These are phyloP conservation scores for Ustilago tritici DNA, from an alignment of 1,284 basidiomycete species.

Conservation along the genomic window DNA sequence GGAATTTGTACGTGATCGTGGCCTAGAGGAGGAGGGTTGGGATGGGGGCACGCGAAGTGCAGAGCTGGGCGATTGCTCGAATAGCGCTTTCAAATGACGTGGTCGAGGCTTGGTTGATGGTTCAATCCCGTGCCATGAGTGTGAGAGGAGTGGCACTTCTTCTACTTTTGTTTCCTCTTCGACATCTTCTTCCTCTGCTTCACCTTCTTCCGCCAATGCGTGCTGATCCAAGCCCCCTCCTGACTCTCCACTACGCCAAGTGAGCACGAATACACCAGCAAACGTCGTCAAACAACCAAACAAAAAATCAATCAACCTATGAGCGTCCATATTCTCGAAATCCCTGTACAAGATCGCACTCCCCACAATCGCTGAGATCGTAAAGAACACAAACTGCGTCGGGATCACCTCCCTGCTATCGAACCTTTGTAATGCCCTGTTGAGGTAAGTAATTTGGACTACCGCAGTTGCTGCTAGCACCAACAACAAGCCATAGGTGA, in stretches of 20 bases:
- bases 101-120: not conserved
- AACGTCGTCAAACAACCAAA: constrained; percentile 86
- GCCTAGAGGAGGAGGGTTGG: constrained; percentile 5
- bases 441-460: constrained; percentile 90
- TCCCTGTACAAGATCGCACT: constrained; percentile 94
- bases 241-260: constrained; percentile 34
- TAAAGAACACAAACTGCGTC: constrained; percentile 87
- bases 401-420: constrained; percentile 72
- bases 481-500: constrained; percentile 71
- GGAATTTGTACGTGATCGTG: constrained; percentile 44
- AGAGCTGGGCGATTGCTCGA: constrained; percentile 21
- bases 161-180: constrained; percentile 6
- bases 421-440: constrained; percentile 73
- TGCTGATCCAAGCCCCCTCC: too few species aligned
- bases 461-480: constrained; percentile 83
- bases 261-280: constrained; percentile 79
- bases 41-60: constrained; percentile 26
- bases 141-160: constrained; percentile 19
- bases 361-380: constrained; percentile 84
- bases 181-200: not conserved
- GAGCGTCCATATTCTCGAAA: constrained; percentile 75
- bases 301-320: constrained; percentile 85
- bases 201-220: too few species aligned
- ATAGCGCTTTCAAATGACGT: not conserved
- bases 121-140: constrained; percentile 25